Evolutionary conservation across 2,329 filamentous ascomycete species (phyloP), one percentile per base, ranked within the genome.

Genomic region (Aspergillus alliaceus): DNA sequence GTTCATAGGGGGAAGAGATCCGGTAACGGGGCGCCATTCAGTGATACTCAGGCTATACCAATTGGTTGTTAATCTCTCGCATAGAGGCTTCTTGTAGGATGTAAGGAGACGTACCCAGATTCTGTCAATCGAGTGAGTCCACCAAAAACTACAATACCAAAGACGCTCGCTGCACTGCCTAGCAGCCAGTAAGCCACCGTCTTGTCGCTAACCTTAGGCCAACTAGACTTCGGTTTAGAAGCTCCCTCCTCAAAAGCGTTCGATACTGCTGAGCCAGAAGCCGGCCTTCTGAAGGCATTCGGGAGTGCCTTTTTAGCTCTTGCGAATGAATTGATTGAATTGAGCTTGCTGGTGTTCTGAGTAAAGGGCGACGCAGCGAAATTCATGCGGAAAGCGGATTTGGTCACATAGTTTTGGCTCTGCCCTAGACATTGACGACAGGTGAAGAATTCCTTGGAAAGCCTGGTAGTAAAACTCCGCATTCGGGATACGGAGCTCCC

Each of bases 1-100:
- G 67, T 86, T 90, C 75, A 90, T 84, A 35, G 95, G 95, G 34
- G 92, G 93, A 35, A 96, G 79, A 15, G 92, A 93, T 65, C 95
- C 95, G 9, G 95, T 98, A 42, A 99, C 93, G 50, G 95, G 95
- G 65, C 88, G 89, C 95, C 95, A 99, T 90, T 99, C 95, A 62
- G 95, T 99, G 68, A 99, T 99, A 73, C 93, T 97, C 64, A 99
- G 83, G 46, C 93, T 96, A 64, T 61, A 56, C 53, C 20, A 47
- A 15, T 6, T 47, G 37, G 32, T 22, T 2, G n/a, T 50, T 18
- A 56, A 32, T 35, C 24, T 63, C 56, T 20, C 49, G n/a, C 14
- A 24, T 4, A 18, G 24, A 31, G 2, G 39, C 34, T 6, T 20
- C 27, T 18, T 34, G 6, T 20, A 12, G 11, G 15, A 27, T 5